These are phyloP conservation scores for Huntiella bhutanensis DNA, from an alignment of 2,329 filamentous ascomycete species.

Conservation along the genomic window DNA sequence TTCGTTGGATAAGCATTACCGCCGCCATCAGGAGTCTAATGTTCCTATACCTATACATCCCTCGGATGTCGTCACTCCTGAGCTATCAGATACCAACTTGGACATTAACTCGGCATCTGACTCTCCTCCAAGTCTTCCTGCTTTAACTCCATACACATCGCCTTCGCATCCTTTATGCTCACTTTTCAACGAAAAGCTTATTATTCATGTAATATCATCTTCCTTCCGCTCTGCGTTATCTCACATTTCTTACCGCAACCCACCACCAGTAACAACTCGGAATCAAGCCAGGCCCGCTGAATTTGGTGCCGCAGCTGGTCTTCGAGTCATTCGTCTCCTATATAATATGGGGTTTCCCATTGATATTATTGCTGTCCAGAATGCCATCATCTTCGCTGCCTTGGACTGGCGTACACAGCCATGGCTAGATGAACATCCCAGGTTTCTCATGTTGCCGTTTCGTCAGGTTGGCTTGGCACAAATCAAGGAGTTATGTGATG, in stretches of 20 bases:
- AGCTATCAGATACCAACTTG: conserved; percentile 7
- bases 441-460: conserved; percentile 5
- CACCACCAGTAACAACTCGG: not conserved
- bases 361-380: not conserved
- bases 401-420: conserved; percentile 10
- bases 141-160: not conserved
- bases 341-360: conserved; percentile 4
- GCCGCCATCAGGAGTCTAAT: not conserved
- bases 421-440: conserved; percentile 4
- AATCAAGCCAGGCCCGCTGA: not conserved
- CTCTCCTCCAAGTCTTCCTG: not conserved
- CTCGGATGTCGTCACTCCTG: conserved; percentile 8
- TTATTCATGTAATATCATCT: conserved; percentile 6
- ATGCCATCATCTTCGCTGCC: conserved; percentile 7
- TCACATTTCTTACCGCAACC: not conserved
- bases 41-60: conserved; percentile 6
- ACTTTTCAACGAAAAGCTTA: conserved; percentile 9
- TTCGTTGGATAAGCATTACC: conserved; percentile 1
- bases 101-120: not conserved
- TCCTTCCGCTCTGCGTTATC: conserved; percentile 7
- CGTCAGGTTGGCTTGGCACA: conserved; percentile 5
- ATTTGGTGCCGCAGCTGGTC: conserved; percentile 9
- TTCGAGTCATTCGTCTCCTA: conserved; percentile 6
- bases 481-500: conserved; percentile 9
- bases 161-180: not conserved